Evolutionary conservation across 2,329 filamentous ascomycete species (phyloP).

Genomic region (Scopulariopsis brevicaulis): DNA sequence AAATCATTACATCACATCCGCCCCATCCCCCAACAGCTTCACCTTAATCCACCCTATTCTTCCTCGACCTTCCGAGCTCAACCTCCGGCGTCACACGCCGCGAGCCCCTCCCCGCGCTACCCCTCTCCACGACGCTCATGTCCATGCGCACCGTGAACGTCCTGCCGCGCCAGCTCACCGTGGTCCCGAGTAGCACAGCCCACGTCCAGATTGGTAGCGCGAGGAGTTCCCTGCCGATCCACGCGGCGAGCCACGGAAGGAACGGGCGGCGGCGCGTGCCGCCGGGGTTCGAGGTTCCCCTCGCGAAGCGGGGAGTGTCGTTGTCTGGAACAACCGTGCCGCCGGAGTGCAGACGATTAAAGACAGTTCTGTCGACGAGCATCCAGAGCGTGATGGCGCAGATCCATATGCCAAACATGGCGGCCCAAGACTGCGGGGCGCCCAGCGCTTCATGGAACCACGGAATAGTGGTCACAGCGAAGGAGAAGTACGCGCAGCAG

Average conservation of each 20-base stretch:
- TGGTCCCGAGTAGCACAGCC: slow-evolving; percentile 81
- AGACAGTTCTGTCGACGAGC: slow-evolving; percentile 61
- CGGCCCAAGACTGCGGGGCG: slow-evolving; percentile 54
- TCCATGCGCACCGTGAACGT: slow-evolving; percentile 73
- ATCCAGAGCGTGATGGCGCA: slow-evolving; percentile 60
- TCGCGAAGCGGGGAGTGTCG: slow-evolving; percentile 65
- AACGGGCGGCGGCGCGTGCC: slow-evolving; percentile 43
- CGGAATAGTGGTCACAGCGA: slow-evolving; percentile 63
- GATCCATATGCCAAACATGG: slow-evolving; percentile 56
- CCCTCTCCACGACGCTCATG: slow-evolving; percentile 57
- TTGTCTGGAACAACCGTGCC: slow-evolving; percentile 59
- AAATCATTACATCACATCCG: background rate
- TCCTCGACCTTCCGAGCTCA: slow-evolving; percentile 7
- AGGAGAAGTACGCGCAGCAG: slow-evolving; percentile 71
- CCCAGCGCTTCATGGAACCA: slow-evolving; percentile 41
- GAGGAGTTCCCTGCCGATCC: slow-evolving; percentile 72
- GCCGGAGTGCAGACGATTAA: slow-evolving; percentile 62
- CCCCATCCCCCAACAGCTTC: background rate
- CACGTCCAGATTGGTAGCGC: slow-evolving; percentile 84
- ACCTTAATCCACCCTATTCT: slow-evolving; percentile 7
- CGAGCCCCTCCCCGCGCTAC: slow-evolving; percentile 2
- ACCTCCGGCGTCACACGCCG: slow-evolving; percentile 7
- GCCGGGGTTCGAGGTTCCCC: slow-evolving; percentile 22
- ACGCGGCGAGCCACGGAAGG: slow-evolving; percentile 63
- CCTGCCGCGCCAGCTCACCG: slow-evolving; percentile 77